Conservation (phyloP, 2,329 filamentous ascomycete species). For the Cercospora sesami region DNA sequence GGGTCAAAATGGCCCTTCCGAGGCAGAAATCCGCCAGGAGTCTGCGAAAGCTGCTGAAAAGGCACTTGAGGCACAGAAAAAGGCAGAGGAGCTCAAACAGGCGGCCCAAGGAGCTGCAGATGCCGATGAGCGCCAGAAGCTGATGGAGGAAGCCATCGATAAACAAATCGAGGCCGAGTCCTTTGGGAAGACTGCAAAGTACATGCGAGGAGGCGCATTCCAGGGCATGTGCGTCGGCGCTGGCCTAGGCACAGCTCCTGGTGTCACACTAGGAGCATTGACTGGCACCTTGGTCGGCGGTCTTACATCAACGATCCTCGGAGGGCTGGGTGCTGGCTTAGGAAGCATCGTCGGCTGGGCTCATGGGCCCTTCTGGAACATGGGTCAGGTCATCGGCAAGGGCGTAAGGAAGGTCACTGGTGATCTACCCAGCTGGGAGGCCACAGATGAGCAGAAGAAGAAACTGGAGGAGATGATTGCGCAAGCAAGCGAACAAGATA, state of each 20-base stretch:
- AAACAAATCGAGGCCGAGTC: slow-evolving; percentile 36
- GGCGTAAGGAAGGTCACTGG: slow-evolving; percentile 34
- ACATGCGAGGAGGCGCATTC: slow-evolving; percentile 33
- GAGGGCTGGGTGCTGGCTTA: slow-evolving; percentile 33
- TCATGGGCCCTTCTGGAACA: slow-evolving; percentile 36
- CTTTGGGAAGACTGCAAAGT: slow-evolving; percentile 39
- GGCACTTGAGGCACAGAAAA: slow-evolving; percentile 30
- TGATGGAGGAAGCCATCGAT: slow-evolving; percentile 36
- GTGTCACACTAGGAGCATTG: slow-evolving; percentile 33
- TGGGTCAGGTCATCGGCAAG: slow-evolving; percentile 30
- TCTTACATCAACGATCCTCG: slow-evolving; percentile 30
- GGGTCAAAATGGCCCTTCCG: slow-evolving; percentile 10
- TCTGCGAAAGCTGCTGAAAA: slow-evolving; percentile 32
- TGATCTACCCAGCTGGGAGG: slow-evolving; percentile 34
- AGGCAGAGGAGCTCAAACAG: slow-evolving; percentile 33
- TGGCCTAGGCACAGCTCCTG: slow-evolving; percentile 35
- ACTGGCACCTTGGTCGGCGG: slow-evolving; percentile 38
- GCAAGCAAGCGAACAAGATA: slow-evolving; percentile 33
- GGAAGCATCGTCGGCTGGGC: slow-evolving; percentile 29
- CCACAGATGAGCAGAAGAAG: slow-evolving; percentile 37
- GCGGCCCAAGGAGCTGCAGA: slow-evolving; percentile 36
- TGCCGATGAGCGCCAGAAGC: slow-evolving; percentile 36
- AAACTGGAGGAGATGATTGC: slow-evolving; percentile 38
- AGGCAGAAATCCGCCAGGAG: slow-evolving; percentile 32
- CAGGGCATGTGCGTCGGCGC: slow-evolving; percentile 36